phyloP scores from a whole-genome alignment of 2,329 filamentous ascomycete genomes.

The Ceratocystis cacaofunesta region DNA sequence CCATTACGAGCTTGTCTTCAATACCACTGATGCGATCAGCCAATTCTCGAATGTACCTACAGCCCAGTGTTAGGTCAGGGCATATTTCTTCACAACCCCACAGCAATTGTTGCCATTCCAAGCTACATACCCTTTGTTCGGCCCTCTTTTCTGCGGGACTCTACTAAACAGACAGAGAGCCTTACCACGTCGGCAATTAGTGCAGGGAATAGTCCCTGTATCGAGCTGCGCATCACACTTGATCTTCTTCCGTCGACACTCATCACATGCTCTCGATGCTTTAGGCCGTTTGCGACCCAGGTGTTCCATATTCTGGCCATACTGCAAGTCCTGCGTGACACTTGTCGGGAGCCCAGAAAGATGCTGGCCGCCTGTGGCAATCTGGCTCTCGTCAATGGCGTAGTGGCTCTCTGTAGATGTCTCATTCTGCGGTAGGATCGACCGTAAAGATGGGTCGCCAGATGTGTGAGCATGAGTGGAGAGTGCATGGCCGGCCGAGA shows the following conservation, averaged over 20 bases:
- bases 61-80: conserved; percentile 16
- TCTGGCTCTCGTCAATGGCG: conserved; percentile 15
- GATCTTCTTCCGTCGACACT: conserved; percentile 79
- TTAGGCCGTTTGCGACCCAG: conserved; percentile 67
- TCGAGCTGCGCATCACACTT: conserved; percentile 74
- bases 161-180: conserved; percentile 72
- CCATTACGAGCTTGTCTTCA: conserved; percentile 55
- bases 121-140: conserved; percentile 72
- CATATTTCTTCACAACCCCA: conserved; percentile 7
- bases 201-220: conserved; percentile 57
- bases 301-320: conserved; percentile 18
- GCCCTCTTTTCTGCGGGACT: conserved; percentile 74
- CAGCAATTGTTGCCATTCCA: conserved; percentile 17
- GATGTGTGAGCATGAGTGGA: not conserved
- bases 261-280: conserved; percentile 77
- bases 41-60: conserved; percentile 81
- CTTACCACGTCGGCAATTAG: conserved; percentile 64
- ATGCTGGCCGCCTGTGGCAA: conserved; percentile 6
- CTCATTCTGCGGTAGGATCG: conserved; percentile 30
- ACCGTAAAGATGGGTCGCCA: conserved; percentile 28
- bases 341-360: conserved; percentile 1
- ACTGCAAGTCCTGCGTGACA: conserved; percentile 19
- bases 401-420: not conserved
- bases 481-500: not conserved
- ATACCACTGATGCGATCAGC: conserved; percentile 72